A percentile compares a stretch with the other conserved stretches of the same genome.
These are phyloP conservation scores for Pleurotus sapidus DNA, from an alignment of 768 basidiomycete species.

Conservation along the genomic window DNA sequence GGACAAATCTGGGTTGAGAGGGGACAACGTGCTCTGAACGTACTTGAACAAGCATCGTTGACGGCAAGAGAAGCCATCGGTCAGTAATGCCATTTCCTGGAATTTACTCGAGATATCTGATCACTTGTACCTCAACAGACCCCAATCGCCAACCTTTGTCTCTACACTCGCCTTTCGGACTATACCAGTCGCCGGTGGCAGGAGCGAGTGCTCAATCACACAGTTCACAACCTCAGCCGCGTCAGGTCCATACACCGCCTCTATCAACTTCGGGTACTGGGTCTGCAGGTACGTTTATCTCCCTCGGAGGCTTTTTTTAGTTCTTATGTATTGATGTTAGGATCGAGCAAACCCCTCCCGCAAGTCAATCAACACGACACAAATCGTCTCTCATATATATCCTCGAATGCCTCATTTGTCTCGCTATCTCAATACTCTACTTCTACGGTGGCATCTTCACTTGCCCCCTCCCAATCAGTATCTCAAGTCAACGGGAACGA, in stretches of 20 bases:
- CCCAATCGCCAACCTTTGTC: too few species aligned
- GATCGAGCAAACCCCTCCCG: slow-evolving; percentile 24
- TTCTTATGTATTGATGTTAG: neutral
- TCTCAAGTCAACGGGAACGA: slow-evolving; percentile 48
- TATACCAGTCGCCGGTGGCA: too few species aligned
- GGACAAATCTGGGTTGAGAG: slow-evolving; percentile 67
- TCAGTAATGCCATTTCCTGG: too few species aligned
- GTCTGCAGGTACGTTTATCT: neutral
- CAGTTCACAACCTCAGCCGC: too few species aligned
- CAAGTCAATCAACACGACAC: slow-evolving; percentile 11
- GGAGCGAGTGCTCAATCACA: too few species aligned
- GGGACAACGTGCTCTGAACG: slow-evolving; percentile 52
- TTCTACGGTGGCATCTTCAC: slow-evolving; percentile 39
- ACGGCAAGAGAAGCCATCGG: slow-evolving; percentile 27
- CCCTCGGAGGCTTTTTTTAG: neutral
- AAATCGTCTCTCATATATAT: neutral
- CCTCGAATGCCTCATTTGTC: neutral
- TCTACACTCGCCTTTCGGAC: too few species aligned
- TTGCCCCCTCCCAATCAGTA: slow-evolving; percentile 75
- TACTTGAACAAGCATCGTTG: slow-evolving; percentile 16
- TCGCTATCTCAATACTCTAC: slow-evolving; percentile 9
- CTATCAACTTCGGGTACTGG: neutral
- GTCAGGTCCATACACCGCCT: too few species aligned
- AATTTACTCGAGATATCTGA: too few species aligned
- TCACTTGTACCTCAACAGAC: too few species aligned